Conservation (phyloP, 352 stramenopile genomes). For the Ophiocytium majus region DNA sequence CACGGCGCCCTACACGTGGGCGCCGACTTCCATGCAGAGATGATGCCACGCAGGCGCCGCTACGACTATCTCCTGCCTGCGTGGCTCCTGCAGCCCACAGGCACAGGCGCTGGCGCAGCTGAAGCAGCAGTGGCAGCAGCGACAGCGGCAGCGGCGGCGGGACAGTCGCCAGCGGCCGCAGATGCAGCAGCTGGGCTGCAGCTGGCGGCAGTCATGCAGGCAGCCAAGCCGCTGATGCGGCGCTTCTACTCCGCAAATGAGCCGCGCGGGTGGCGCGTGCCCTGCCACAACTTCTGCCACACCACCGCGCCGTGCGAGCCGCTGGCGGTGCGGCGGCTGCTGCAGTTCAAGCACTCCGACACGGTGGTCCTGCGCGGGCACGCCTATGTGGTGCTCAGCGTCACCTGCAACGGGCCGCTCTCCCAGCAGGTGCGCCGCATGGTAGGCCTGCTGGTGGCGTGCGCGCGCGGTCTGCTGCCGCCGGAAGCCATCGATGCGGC, state of each 20-base stretch:
- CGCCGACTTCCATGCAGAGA: conserved; percentile 41
- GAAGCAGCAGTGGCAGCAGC: too few relatives aligned
- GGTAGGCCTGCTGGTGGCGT: conserved; percentile 43
- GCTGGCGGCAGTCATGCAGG: conserved; percentile 26
- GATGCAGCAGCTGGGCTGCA: too few relatives aligned
- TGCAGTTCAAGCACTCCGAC: conserved; percentile 36
- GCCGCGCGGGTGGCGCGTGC: conserved; percentile 15
- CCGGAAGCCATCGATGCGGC: conserved; percentile 21
- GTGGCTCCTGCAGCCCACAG: conserved; percentile 38
- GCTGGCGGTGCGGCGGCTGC: conserved; percentile 27
- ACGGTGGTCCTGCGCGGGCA: conserved; percentile 4
- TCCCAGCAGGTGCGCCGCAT: conserved; percentile 48
- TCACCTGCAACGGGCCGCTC: conserved; percentile 39
- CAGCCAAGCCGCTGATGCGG: conserved; percentile 28
- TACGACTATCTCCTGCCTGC: conserved; percentile 49
- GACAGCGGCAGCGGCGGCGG: conserved; percentile 26
- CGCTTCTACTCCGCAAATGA: conserved; percentile 15
- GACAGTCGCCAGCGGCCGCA: neutral
- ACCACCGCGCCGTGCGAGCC: conserved; percentile 36
- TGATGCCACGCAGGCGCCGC: conserved; percentile 14
- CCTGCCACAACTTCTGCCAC: conserved; percentile 51
- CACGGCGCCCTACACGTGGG: conserved; percentile 33
- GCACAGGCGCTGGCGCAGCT: too few relatives aligned
- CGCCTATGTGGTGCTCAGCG: conserved; percentile 40
- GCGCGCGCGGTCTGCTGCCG: conserved; percentile 29